Conservation (phyloP, 139 green algal genomes). For the Gonium pectorale region DNA sequence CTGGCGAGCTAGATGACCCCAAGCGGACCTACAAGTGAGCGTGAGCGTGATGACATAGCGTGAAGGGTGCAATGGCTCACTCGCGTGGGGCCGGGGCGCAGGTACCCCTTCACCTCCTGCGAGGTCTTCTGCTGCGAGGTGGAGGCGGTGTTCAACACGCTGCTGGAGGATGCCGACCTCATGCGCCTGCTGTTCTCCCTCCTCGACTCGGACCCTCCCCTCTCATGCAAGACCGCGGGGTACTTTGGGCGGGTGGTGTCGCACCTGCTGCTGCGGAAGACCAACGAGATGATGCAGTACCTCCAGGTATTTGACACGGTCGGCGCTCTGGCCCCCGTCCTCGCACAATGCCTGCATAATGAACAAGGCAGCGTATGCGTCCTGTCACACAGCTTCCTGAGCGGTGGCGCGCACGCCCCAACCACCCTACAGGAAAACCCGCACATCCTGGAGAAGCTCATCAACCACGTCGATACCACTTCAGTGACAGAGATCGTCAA, state of each 20-base stretch:
- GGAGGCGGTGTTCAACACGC: conserved; percentile 91
- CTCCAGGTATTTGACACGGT: conserved; percentile 70
- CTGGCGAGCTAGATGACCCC: conserved; percentile 71
- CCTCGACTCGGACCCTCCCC: conserved; percentile 69
- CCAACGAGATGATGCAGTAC: conserved; percentile 79
- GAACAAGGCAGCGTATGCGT: too few species aligned
- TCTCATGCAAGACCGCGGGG: conserved; percentile 86
- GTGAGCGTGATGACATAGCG: background rate
- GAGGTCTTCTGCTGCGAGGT: conserved; percentile 98
- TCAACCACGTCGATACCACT: conserved; percentile 85
- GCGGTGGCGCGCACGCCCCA: too few species aligned
- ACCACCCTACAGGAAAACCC: conserved; percentile 28
- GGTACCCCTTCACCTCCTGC: conserved; percentile 95
- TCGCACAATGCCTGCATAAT: too few species aligned
- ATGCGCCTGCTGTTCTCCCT: conserved; percentile 89
- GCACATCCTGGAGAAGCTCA: conserved; percentile 48
- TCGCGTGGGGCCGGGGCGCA: conserved; percentile 17
- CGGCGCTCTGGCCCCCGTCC: too few species aligned
- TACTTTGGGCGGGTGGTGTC: conserved; percentile 95
- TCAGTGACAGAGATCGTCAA: conserved; percentile 88
- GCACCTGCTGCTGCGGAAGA: conserved; percentile 82
- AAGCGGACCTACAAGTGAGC: conserved; percentile 84
- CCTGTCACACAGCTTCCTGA: too few species aligned
- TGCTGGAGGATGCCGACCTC: conserved; percentile 84
- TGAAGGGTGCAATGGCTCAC: too few species aligned